These are phyloP conservation scores for Gliomastix tumulicola DNA, from an alignment of 2,329 filamentous ascomycete genomes.

Conservation along the genomic window DNA sequence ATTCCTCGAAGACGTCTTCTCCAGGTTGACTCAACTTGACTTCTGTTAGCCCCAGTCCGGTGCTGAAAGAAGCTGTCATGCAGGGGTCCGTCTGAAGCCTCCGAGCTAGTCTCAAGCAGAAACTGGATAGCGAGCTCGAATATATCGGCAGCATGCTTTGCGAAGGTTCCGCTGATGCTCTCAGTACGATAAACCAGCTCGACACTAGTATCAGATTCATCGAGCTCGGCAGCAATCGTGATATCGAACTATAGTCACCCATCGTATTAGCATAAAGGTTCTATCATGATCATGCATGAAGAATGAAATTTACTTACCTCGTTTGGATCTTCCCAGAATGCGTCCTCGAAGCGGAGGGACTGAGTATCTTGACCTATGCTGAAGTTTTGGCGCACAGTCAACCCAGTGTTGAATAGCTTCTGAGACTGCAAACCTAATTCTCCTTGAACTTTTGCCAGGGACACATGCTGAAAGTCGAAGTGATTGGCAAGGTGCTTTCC, in stretches of 20 bases:
- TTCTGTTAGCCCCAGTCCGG: background rate
- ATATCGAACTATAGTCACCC: background rate
- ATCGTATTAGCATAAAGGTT: background rate
- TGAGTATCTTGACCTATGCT: background rate
- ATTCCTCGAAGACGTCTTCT: background rate
- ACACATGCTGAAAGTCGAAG: slow-evolving; percentile 3
- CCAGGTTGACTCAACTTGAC: background rate
- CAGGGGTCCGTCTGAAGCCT: background rate
- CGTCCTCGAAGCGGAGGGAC: background rate
- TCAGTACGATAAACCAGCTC: background rate
- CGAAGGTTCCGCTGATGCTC: background rate
- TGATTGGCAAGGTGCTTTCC: slow-evolving; percentile 13
- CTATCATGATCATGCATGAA: no score
- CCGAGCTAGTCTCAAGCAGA: background rate
- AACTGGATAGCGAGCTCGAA: background rate
- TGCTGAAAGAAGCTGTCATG: background rate
- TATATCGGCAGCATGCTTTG: background rate
- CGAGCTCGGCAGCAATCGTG: background rate
- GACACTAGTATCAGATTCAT: background rate
- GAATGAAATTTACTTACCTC: background rate
- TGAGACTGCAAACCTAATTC: background rate
- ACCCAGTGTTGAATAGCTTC: slow-evolving; percentile 6
- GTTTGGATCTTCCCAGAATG: background rate
- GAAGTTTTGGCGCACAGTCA: background rate
- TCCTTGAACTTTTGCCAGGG: slow-evolving; percentile 3